Conservation (phyloP, 2,329 filamentous ascomycete genomes). For the Aspergillus hiratsukae region DNA sequence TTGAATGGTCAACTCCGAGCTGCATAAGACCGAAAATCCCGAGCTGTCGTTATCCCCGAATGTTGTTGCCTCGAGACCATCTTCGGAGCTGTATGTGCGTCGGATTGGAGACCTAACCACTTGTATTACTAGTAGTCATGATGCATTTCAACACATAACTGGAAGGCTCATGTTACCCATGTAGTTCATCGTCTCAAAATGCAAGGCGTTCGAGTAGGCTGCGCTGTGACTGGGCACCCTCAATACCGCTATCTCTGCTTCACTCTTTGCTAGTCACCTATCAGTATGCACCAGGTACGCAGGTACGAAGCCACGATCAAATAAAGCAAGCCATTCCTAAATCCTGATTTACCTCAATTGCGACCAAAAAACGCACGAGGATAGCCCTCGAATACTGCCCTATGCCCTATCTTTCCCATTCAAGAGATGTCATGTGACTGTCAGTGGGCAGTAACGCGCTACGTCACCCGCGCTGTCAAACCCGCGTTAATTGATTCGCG, state of each 20-base stretch:
- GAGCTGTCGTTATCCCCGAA: neutral
- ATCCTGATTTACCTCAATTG: neutral
- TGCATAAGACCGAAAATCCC: neutral
- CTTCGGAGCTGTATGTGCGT: neutral
- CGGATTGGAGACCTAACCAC: neutral
- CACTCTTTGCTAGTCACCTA: neutral
- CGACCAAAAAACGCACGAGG: neutral
- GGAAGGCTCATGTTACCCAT: neutral
- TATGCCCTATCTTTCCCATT: neutral
- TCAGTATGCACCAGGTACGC: neutral
- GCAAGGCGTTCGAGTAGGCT: neutral
- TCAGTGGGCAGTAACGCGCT: slow-evolving; percentile 11
- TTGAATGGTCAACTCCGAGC: neutral
- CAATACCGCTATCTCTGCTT: neutral
- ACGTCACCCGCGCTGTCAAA: slow-evolving; percentile 18
- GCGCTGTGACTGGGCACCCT: neutral
- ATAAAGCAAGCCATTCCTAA: neutral
- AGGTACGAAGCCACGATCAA: neutral
- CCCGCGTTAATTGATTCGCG: slow-evolving; percentile 28
- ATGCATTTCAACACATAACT: too few relatives aligned
- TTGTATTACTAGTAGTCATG: neutral
- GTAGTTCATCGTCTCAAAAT: neutral
- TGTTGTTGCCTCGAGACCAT: neutral
- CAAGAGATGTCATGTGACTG: neutral
- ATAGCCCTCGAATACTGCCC: neutral